Evolutionary conservation across 495 filamentous ascomycete species (phyloP), one percentile per base, ranked within the genome.

Genomic region (Neurospora tetraspora): DNA sequence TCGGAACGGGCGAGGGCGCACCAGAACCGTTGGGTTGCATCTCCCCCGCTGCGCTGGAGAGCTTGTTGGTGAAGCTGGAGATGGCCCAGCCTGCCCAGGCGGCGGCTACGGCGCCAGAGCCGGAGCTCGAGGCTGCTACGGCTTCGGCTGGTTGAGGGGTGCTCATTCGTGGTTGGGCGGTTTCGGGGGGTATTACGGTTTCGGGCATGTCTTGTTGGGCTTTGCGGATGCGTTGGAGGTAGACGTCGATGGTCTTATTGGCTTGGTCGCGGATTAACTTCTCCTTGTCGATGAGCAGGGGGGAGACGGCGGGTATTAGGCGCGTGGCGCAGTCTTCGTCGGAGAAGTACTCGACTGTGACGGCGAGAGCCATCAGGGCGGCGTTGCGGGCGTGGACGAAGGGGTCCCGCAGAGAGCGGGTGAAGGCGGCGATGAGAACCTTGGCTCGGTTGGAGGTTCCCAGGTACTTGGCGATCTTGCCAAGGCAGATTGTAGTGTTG

Each of bases 31-130:
- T 79, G n/a, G 71, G 45, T 14, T 94, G 86, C 68, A 99, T 98
- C 65, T 97, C 91, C 20, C 96, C 96, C 37, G 89, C 91, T 3
- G 93, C 93, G 4, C 93, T 81, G 14, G 92, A 88, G 37, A 99
- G 78, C 77, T 96, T 98, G 81, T 97, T 97, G 5, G 96, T 97
- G 81, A 99, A 98, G n/a, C 93, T 97, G 3, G 96, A 97, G 65
- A 99, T 97, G 1, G 96, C 96, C 96, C 96, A 99, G 53, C 96
- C 96, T 6, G 95, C 89, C 96, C 95, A 98, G 4, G 75, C 71
- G 5, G 79, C 72, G 14, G 77, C 34, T 16, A 65, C 53, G 53
- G 53, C 53, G 7, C 53, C 53, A 6, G 53, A 65, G 6, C 53
- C 53, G 27, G 53, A 61, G 23, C 2, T 16, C 12, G 84, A 82